A percentile compares a stretch with the other conserved stretches of the same genome.
Evolutionary conservation across 495 filamentous ascomycete species (phyloP).

Genomic region (Extremus antarcticus): DNA sequence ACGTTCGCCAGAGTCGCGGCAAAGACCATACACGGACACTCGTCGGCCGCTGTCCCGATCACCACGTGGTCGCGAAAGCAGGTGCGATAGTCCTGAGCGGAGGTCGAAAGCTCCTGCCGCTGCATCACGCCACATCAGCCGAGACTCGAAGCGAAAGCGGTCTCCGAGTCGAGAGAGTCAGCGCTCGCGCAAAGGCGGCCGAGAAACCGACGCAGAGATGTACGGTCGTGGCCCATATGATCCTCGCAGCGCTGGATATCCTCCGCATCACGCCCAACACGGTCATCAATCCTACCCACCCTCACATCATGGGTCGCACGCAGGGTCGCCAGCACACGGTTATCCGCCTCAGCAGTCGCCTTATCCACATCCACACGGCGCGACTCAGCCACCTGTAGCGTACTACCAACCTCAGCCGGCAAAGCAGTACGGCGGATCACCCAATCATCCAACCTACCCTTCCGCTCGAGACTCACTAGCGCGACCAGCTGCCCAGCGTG

Average conservation of each 20-base stretch:
- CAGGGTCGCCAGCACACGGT: slow-evolving; percentile 27
- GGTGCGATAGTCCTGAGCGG: slow-evolving; percentile 1
- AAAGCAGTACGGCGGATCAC: slow-evolving; percentile 45
- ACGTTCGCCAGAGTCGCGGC: neutral
- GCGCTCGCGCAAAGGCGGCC: neutral
- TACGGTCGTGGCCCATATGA: slow-evolving; percentile 16
- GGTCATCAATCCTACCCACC: slow-evolving; percentile 48
- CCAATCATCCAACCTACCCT: slow-evolving; percentile 32
- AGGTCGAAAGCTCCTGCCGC: neutral
- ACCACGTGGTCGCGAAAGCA: neutral
- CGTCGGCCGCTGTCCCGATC: neutral
- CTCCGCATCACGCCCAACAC: slow-evolving; percentile 56
- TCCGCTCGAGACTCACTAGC: neutral
- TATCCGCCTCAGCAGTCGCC: slow-evolving; percentile 41
- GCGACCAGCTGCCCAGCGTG: slow-evolving; percentile 13
- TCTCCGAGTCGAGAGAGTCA: slow-evolving; percentile 11
- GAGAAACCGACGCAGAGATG: slow-evolving; percentile 13
- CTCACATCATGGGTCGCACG: slow-evolving; percentile 15
- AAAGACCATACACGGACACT: neutral
- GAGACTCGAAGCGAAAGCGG: neutral
- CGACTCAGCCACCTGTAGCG: slow-evolving; percentile 26
- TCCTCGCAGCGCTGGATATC: slow-evolving; percentile 28
- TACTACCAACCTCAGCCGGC: slow-evolving; percentile 42
- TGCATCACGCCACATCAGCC: neutral
- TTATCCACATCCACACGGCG: slow-evolving; percentile 24